Evolutionary conservation across 331 rosid species (phyloP).

Genomic region (Erythrophleum ivorense): DNA sequence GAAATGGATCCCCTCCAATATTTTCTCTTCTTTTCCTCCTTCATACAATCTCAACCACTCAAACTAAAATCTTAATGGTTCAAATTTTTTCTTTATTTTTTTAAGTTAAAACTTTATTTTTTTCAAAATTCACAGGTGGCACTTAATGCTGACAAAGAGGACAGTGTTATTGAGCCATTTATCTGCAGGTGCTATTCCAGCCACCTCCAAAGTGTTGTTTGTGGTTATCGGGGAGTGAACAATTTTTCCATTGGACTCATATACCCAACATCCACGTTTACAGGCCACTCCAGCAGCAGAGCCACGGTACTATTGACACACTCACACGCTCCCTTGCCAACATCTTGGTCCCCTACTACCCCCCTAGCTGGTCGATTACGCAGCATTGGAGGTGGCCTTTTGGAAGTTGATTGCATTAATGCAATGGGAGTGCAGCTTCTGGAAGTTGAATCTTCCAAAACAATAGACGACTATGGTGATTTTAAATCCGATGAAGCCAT

Average conservation of each 20-base stretch:
- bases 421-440: not conserved
- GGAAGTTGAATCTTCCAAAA: conserved; percentile 31
- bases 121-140: too few species aligned
- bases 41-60: too few species aligned
- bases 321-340: not conserved
- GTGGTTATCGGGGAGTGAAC: not conserved
- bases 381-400: not conserved
- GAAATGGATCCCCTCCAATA: too few species aligned
- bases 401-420: not conserved
- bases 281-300: not conserved
- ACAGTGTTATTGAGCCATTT: too few species aligned
- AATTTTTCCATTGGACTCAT: not conserved
- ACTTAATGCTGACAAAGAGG: too few species aligned
- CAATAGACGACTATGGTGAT: conserved; percentile 33
- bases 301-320: not conserved
- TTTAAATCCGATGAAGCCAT: not conserved
- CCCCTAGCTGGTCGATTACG: not conserved
- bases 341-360: not conserved
- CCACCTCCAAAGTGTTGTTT: not conserved
- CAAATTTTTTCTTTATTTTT: too few species aligned
- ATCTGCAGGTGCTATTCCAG: too few species aligned
- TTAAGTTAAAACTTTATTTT: too few species aligned
- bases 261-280: not conserved
- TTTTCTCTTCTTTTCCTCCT: too few species aligned
- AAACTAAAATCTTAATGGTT: too few species aligned